Percentiles rank a stretch among this genome's conserved stretches.
These are phyloP conservation scores for Eutrema japonicum DNA, from an alignment of 345 rosid genomes.

Conservation along the genomic window DNA sequence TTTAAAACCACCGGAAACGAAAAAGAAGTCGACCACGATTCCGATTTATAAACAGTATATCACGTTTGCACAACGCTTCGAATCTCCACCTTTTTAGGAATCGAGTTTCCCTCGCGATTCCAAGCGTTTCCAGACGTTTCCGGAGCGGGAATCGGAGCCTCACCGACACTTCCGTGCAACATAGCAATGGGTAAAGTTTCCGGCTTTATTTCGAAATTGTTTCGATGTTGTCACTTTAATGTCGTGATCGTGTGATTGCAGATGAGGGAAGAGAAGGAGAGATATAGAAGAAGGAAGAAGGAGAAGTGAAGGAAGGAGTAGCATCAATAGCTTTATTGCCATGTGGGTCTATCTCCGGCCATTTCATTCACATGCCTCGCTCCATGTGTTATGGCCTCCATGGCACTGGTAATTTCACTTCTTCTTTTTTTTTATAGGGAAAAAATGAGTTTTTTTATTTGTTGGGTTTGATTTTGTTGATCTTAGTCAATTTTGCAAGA, in stretches of 20 bases:
- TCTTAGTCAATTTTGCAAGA: neutral
- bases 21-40: too few relatives aligned
- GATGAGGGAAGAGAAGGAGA: constrained; percentile 47
- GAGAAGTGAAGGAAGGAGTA: constrained; percentile 74
- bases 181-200: constrained; percentile 37
- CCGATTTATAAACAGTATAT: too few relatives aligned
- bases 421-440: neutral
- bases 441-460: neutral
- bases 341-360: constrained; percentile 86
- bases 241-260: constrained; percentile 7
- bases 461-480: constrained; percentile 15
- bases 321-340: constrained; percentile 88
- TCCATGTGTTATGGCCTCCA: constrained; percentile 91
- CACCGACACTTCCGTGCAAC: too few relatives aligned
- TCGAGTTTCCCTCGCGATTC: too few relatives aligned
- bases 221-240: neutral
- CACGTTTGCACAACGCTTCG: too few relatives aligned
- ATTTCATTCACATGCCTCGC: constrained; percentile 80
- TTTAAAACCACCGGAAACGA: too few relatives aligned
- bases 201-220: constrained; percentile 9
- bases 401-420: constrained; percentile 63
- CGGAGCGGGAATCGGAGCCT: too few relatives aligned
- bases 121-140: too few relatives aligned
- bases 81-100: too few relatives aligned
- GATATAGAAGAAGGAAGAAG: constrained; percentile 38